Evolutionary conservation across 1,284 basidiomycete genomes (phyloP).

Genomic region (Irpex sp.): DNA sequence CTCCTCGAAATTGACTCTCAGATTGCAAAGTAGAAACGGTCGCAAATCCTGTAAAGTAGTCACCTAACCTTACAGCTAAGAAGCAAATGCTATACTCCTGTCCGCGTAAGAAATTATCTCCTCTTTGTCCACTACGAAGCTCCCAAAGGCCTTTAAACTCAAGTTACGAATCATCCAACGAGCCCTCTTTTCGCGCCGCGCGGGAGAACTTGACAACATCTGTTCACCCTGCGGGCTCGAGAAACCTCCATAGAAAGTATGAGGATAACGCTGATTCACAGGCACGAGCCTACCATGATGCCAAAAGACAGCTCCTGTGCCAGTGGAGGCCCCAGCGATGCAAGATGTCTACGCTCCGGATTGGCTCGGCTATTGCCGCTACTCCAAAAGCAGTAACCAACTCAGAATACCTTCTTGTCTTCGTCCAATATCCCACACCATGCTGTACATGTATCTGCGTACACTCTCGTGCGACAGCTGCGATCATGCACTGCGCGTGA

Average conservation of each 20-base stretch:
- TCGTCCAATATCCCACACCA: background rate
- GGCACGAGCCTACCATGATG: no score
- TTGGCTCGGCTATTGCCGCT: no score
- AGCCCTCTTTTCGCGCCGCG: slow-evolving; percentile 38
- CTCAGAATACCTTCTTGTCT: background rate
- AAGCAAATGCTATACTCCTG: no score
- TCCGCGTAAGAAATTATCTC: slow-evolving; percentile 38
- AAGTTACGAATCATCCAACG: slow-evolving; percentile 58
- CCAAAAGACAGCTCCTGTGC: no score
- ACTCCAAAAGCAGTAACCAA: background rate
- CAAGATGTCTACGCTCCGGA: no score
- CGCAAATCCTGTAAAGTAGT: background rate
- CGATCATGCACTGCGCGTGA: no score
- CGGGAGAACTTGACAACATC: slow-evolving; percentile 62
- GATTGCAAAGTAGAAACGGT: no score
- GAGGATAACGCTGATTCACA: no score
- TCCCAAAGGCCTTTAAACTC: slow-evolving; percentile 48
- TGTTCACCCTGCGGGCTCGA: slow-evolving; percentile 20
- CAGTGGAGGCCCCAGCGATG: no score
- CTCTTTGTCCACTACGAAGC: slow-evolving; percentile 76
- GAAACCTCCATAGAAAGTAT: slow-evolving; percentile 2
- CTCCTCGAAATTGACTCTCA: no score
- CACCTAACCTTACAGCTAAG: background rate
- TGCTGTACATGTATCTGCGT: background rate
- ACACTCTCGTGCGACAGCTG: no score